Percentiles rank a stretch among this genome's conserved stretches.
Conservation (phyloP, 2,329 filamentous ascomycete genomes). For the Chaetothyriales sp. region DNA sequence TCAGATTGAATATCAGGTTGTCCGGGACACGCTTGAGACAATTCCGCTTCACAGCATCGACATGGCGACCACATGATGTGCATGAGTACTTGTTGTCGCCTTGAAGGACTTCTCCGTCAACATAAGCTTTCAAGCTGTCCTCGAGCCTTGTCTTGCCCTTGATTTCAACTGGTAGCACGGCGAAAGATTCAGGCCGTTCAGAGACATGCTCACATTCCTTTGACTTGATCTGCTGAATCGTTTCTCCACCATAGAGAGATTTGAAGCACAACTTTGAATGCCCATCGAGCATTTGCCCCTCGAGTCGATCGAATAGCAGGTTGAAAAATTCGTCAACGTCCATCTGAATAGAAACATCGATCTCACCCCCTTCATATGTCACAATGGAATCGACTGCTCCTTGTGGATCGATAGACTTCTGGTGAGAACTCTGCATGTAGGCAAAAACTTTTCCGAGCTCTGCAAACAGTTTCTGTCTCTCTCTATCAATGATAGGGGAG, state of each 20-base stretch:
- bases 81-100: slow-evolving; percentile 99
- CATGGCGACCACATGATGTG: slow-evolving; percentile 72
- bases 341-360: slow-evolving; percentile 87
- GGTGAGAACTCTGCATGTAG: slow-evolving; percentile 69
- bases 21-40: slow-evolving; percentile 88
- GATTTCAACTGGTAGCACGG: slow-evolving; percentile 89
- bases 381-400: slow-evolving; percentile 62
- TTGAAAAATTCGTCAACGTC: slow-evolving; percentile 98
- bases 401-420: slow-evolving; percentile 58
- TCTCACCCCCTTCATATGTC: slow-evolving; percentile 66
- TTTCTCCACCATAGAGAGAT: slow-evolving; percentile 77
- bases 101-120: slow-evolving; percentile 92
- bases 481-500: slow-evolving; percentile 38
- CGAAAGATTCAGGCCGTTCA: slow-evolving; percentile 78
- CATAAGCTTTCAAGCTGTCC: slow-evolving; percentile 87
- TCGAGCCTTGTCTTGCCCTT: slow-evolving; percentile 74
- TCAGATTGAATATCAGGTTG: slow-evolving; percentile 89
- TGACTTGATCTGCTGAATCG: slow-evolving; percentile 90
- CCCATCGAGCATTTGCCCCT: slow-evolving; percentile 57
- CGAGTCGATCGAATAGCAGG: slow-evolving; percentile 80
- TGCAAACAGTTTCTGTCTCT: slow-evolving; percentile 53
- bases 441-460: slow-evolving; percentile 74
- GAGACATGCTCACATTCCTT: slow-evolving; percentile 92
- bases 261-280: slow-evolving; percentile 61
- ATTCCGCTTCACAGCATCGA: slow-evolving; percentile 84